Base-by-base conservation (phyloP, 176 grass and related monocot species). In the Oropetium thomaeum region DNA sequence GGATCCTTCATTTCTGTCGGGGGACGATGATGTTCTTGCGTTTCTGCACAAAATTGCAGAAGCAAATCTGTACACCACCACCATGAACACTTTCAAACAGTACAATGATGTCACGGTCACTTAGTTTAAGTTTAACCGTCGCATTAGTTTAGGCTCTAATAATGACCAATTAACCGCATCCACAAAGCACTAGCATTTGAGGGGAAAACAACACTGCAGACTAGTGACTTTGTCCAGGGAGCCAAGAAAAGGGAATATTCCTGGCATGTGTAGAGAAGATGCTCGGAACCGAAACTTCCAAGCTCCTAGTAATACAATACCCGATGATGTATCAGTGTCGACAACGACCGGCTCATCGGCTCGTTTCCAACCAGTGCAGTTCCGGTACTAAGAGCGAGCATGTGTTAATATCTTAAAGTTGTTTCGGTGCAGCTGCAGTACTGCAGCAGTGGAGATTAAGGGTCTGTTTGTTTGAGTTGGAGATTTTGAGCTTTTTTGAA, bases 221-320 rank as follows among this genome's bases (percentile, higher is more conserved):
- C 79, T 29, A 30, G 19, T 58, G 78, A 59, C 26, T 20, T 43
- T 43, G 61, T 69, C 80, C 54, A 66, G 44, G 8, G 62, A 43
- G 43, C 49, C 49, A 26, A 37, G 25, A 49, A 13, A 19, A 74
- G 47, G 75, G 86, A 74, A 88, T 84, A 88, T 88, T 75, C 81
- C 13, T 10, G 31, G 75, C 69, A 83, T 69, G 19, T 1, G 32
- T 16, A 52, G 62, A 54, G 23, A 55, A 84, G 80, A 84, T 75
- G 52, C 86, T 34, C 5, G 37, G 38, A 62, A n/a, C 19, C 38
- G 75, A 83, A 80, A 6, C 28, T 3, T 79, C 80, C 86, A 79
- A 88, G 69, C 28, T 29, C 34, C n/a, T n/a, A n/a, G 35, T 38
- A 74, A 69, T 63, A 74, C 53, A 74, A 51, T 63, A 75, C 38